phyloP scores from a whole-genome alignment of 768 basidiomycete species.

The Trametes punicea region DNA sequence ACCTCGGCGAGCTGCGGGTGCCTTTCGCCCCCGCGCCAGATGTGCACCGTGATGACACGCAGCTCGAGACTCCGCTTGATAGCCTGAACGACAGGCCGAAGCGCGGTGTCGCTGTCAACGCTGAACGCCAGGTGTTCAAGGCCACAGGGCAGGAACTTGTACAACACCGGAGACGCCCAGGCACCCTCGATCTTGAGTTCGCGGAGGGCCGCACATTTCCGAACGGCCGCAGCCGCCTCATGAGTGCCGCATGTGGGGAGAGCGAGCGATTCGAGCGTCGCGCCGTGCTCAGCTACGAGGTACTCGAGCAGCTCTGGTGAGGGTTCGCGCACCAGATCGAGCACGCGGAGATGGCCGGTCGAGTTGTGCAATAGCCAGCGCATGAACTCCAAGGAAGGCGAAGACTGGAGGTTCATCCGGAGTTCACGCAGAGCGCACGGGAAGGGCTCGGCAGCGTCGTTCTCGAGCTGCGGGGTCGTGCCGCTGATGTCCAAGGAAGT shows the following conservation, averaged over 20 bases:
- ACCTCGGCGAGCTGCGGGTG: conserved; percentile 52
- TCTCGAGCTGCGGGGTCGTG: conserved; percentile 48
- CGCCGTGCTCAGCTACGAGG: conserved; percentile 47
- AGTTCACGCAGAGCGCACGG: conserved; percentile 49
- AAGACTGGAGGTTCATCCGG: conserved; percentile 62
- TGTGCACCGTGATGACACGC: conserved; percentile 48
- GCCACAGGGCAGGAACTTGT: conserved; percentile 45
- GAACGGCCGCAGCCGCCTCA: conserved; percentile 44
- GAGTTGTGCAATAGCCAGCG: conserved; percentile 69
- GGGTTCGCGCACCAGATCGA: conserved; percentile 64
- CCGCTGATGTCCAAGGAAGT: conserved; percentile 49
- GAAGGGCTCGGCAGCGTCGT: conserved; percentile 42
- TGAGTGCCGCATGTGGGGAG: conserved; percentile 52
- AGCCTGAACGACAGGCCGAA: conserved; percentile 53
- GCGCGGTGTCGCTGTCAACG: conserved; percentile 50
- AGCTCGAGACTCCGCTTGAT: conserved; percentile 46
- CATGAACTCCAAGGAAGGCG: conserved; percentile 60
- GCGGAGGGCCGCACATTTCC: conserved; percentile 47
- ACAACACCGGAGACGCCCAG: conserved; percentile 42
- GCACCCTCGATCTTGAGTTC: conserved; percentile 57
- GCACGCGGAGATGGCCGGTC: conserved; percentile 41
- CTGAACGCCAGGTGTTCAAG: conserved; percentile 60
- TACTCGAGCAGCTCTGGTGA: conserved; percentile 51
- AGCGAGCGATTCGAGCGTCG: conserved; percentile 50
- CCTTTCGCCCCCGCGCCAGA: conserved; percentile 49